phyloP scores from a whole-genome alignment of 1,139 yeast species.

The Pichia sp. region DNA sequence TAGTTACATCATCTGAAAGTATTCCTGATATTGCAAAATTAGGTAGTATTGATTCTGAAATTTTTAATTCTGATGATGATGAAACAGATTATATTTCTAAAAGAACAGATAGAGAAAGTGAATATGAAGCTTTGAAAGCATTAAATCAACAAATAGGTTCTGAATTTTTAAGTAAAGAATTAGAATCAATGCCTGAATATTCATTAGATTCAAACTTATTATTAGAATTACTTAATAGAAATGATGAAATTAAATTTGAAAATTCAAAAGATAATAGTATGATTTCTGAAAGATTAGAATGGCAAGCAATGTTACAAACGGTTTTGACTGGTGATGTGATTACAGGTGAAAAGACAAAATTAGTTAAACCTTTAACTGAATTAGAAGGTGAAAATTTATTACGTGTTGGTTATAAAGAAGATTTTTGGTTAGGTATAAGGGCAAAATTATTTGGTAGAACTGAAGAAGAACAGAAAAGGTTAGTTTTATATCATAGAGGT shows the following conservation, averaged over 20 bases:
- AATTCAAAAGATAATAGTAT: conserved; percentile 50
- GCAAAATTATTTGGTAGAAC: conserved; percentile 81
- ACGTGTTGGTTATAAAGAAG: conserved; percentile 61
- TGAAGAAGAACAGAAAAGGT: conserved; percentile 69
- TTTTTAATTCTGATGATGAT: conserved; percentile 12
- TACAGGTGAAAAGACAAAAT: conserved; percentile 79
- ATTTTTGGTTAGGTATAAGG: conserved; percentile 71
- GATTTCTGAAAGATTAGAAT: conserved; percentile 77
- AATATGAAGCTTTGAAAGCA: conserved; percentile 26
- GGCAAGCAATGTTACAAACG: conserved; percentile 91
- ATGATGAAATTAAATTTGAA: conserved; percentile 29
- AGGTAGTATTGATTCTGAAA: conserved; percentile 15
- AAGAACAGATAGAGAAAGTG: conserved; percentile 20
- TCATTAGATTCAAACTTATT: conserved; percentile 34
- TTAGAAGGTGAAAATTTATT: conserved; percentile 43
- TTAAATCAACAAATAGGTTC: conserved; percentile 27
- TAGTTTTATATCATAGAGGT: conserved; percentile 66
- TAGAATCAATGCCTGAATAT: conserved; percentile 31
- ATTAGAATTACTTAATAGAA: conserved; percentile 37
- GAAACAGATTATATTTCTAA: conserved; percentile 13
- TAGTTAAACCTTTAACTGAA: conserved; percentile 46
- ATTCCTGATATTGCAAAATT: conserved; percentile 17
- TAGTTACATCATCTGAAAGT: conserved; percentile 23
- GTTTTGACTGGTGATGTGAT: conserved; percentile 95
- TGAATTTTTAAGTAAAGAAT: conserved; percentile 19